Evolutionary conservation across 768 basidiomycete species (phyloP).

Genomic region (Panellus pusillus): DNA sequence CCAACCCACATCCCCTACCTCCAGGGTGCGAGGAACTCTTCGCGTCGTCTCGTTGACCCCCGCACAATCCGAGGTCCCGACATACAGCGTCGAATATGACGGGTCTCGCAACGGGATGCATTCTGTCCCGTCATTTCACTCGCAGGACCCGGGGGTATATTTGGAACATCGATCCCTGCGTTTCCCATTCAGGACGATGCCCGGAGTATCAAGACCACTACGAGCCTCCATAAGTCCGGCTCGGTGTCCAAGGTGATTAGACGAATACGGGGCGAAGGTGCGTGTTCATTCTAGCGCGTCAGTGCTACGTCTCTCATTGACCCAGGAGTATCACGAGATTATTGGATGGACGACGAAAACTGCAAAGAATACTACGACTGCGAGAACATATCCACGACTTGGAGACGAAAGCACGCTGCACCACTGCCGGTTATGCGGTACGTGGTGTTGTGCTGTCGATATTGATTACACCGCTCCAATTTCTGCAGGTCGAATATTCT

Average conservation of each 20-base stretch:
- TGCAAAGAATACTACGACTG: conserved; percentile 97
- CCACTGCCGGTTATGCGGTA: too few relatives aligned
- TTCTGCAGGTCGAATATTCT: too few relatives aligned
- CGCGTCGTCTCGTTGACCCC: too few relatives aligned
- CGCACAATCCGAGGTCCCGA: too few relatives aligned
- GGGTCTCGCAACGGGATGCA: conserved; percentile 49
- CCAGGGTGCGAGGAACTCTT: too few relatives aligned
- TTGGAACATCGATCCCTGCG: conserved; percentile 83
- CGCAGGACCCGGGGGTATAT: conserved; percentile 52
- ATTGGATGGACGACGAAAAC: too few relatives aligned
- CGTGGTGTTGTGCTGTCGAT: too few relatives aligned
- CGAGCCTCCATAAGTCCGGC: too few relatives aligned
- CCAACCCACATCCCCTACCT: too few relatives aligned
- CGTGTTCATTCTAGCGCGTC: conserved; percentile 13
- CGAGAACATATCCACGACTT: conserved; percentile 90
- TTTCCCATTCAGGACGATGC: conserved; percentile 93
- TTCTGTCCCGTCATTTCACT: conserved; percentile 55
- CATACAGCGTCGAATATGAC: too few relatives aligned
- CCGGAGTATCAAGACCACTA: conserved; percentile 82
- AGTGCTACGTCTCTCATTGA: not conserved
- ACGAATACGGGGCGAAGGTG: conserved; percentile 87
- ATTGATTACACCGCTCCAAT: too few relatives aligned
- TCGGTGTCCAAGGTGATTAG: conserved; percentile 93
- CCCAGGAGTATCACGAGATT: too few relatives aligned
- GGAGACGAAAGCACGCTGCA: conserved; percentile 96